phyloP scores from a whole-genome alignment of 139 green algal species.

The Parachlorella kessleri region DNA sequence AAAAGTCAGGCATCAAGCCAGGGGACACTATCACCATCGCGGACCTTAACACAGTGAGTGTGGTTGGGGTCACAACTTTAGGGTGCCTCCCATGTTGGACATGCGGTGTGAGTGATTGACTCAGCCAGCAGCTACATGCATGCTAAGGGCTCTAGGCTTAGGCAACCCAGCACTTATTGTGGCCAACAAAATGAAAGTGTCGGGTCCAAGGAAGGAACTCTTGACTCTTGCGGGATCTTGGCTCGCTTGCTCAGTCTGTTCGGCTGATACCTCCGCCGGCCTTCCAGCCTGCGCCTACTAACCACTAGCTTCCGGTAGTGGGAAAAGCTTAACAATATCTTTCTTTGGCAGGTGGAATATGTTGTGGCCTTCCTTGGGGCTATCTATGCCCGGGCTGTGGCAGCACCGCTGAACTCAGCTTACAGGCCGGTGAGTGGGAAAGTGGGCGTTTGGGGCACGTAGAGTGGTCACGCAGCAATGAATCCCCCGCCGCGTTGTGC shows the following conservation, averaged over 20 bases:
- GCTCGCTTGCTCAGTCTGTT: not conserved
- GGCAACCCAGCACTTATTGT: not conserved
- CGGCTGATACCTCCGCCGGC: not conserved
- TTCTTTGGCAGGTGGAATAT: conserved; percentile 61
- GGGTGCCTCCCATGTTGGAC: not conserved
- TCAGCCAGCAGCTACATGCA: not conserved
- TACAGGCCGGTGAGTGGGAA: conserved; percentile 51
- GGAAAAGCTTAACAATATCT: too few relatives aligned
- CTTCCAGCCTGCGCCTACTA: not conserved
- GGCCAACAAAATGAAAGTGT: not conserved
- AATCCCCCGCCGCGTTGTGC: too few relatives aligned
- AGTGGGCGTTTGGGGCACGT: too few relatives aligned
- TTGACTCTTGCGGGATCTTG: not conserved
- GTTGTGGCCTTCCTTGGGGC: conserved; percentile 70
- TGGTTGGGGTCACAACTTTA: not conserved
- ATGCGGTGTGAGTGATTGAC: not conserved
- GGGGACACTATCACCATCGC: conserved; percentile 65
- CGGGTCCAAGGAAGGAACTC: too few relatives aligned
- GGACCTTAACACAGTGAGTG: conserved; percentile 65
- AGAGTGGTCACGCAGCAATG: too few relatives aligned
- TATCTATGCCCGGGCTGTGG: conserved; percentile 57
- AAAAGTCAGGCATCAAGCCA: conserved; percentile 47
- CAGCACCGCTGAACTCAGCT: conserved; percentile 71
- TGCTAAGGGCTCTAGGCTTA: not conserved
- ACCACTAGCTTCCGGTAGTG: not conserved